Base-by-base conservation (phyloP, 148 eudicot genomes). In the Silene latifolia region DNA sequence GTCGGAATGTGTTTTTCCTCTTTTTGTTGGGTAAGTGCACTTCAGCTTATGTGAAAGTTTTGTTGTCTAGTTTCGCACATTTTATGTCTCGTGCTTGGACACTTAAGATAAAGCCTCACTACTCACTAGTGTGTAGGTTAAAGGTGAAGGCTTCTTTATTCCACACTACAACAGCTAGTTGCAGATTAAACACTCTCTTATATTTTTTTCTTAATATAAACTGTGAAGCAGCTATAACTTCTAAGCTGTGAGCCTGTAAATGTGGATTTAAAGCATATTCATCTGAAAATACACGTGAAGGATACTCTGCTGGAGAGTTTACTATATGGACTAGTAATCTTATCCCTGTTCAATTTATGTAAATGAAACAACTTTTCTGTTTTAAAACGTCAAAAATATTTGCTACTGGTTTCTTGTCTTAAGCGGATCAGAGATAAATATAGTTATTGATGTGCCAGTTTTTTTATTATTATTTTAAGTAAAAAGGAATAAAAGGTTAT, bases 1-100 rank as follows among this genome's bases (percentile, higher is more conserved):
- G 76, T 96, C 17, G 99, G 99, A 85, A 96, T 96, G 99, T 96
- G 99, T 81, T 96, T 96, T 84, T 96, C 99, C 72, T 92, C 99
- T 18, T 92, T 96, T 81, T 96, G 98, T 68, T 96, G 98, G 99
- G 99, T 96, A 88, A 89, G 99, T 69, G 69, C 79, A 73, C 24
- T 71, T 39, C 29, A 62, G 35, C 53, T 2, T 24, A 12, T 42
- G 35, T 46, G 17, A 18, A 56, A 9, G 18, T 21, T 17, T 64
- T 64, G 42, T 14, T 64, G 19, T 59, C 21, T 13, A 21, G 20
- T 59, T 8, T 32, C 4, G 35, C 54, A n/a, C 24, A 42, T 10
- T n/a, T 42, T 44, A 4, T 18, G 53, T 67, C 53, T 67, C 44
- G 19, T 35, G 51, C 51, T 15, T 42, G 51, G 25, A 19, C 51